Evolutionary conservation across 495 filamentous ascomycete genomes (phyloP), one percentile per base, ranked within the genome.

Genomic region (Aspergillus hancockii): DNA sequence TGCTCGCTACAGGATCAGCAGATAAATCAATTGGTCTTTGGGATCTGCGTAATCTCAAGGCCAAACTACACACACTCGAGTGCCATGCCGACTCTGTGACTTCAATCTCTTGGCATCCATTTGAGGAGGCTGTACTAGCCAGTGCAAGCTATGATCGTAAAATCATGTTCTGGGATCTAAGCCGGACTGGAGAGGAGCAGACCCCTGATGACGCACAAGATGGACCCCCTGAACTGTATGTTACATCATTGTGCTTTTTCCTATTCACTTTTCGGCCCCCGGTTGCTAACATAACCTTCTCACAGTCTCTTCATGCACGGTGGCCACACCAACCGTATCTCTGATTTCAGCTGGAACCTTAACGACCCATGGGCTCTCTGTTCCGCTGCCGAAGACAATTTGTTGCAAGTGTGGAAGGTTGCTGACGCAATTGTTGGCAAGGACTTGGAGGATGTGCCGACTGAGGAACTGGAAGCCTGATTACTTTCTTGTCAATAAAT

Each of bases 371-470:
- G 95, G 95, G 84, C 96, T 30, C 86, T 98, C 55, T 91, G 90
- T 67, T 93, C 89, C 50, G 93, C 93, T 12, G 93, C 94, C 2
- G 95, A 99, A 67, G 95, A 99, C 75, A 99, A 99, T 63, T 79
- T 98, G 58, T 82, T 99, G 40, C 92, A 98, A 73, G 88, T 97
- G 61, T 98, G 95, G 93, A 93, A 92, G 71, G 90, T 95, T n/a
- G 87, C 92, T 1, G 87, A 92, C 69, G 83, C 90, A 1, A 93
- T 97, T 71, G 90, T 97, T 32, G 89, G 88, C 64, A 90, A 88
- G 68, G 90, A 93, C 62, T 69, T 87, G 61, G 85, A 88, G 7
- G 90, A 93, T 67, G 85, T 93, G 54, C 85, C 89, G 5, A 85
- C 87, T 54, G 85, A 92, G 65, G 91, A 95, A 67, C 69, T 96